Base-by-base conservation (phyloP, 2,329 filamentous ascomycete genomes). In the Xenoacremonium recifei region DNA sequence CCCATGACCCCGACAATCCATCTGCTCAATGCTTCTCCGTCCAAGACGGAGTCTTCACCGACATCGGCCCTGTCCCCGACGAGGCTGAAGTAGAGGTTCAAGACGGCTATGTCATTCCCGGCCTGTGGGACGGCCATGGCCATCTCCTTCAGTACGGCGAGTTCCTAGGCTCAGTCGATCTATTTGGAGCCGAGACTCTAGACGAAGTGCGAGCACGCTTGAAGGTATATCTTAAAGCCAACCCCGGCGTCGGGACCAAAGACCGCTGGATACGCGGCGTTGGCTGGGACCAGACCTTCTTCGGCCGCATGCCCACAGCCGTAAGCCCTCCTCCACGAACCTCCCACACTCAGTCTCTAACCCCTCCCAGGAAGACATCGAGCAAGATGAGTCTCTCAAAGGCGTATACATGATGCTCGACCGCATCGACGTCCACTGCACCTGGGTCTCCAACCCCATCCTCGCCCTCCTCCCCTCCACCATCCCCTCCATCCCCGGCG, bases 101-200 rank as follows among this genome's bases (percentile, higher is more conserved):
- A 6, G 45, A 57, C 17, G 81, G 80, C 0, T 73, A 79, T 50
- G 82, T 77, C 2, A 76, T 85, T 19, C 84, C 84, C 0, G 84
- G 84, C 0, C 67, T 88, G 2, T 87, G 83, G 77, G 84, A 88
- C 50, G 83, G 82, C 0, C 84, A 87, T 58, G 84, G 81, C 0
- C 84, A 87, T 57, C 64, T 87, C 35, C 59, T 83, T 15, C 74
- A 77, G 51, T 86, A 84, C 58, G 84, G 80, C 37, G 82, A 87
- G 62, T 82, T 84, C 54, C 65, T 87, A 27, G 76, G 83, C 53
- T 83, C 80, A 4, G 82, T 83, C 0, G 74, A 82, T 51, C 64
- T 88, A 3, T 84, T 85, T 52, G 82, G 79, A 1, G 67, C 76
- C 0, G 46, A 63, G n/a, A 76, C 75, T 5, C 67, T 82, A 47